Conservation (phyloP, 2,329 filamentous ascomycete genomes). For the Microsporum ferrugineum region DNA sequence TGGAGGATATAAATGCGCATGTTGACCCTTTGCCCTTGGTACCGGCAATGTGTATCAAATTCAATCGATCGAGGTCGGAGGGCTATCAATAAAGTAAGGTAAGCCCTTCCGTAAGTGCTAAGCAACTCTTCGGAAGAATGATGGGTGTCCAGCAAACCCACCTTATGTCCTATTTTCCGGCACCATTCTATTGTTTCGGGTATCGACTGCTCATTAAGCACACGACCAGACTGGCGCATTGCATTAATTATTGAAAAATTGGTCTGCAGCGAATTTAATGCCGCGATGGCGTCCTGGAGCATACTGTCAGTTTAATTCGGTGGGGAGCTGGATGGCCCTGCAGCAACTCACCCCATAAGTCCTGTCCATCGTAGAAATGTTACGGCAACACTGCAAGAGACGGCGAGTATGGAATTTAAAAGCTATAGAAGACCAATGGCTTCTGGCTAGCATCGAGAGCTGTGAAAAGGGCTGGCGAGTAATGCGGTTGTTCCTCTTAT, state of each 20-base stretch:
- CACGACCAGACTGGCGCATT: constrained; percentile 60
- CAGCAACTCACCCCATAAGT: constrained; percentile 9
- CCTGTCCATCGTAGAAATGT: constrained; percentile 10
- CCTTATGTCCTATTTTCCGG: constrained; percentile 61
- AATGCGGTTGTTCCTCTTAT: background rate
- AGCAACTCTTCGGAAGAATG: background rate
- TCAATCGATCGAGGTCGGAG: constrained; percentile 48
- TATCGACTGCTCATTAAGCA: constrained; percentile 62
- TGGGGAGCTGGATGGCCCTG: background rate
- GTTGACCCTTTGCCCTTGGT: constrained; percentile 93
- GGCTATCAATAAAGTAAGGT: constrained; percentile 34
- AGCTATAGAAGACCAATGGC: background rate
- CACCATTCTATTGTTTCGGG: constrained; percentile 76
- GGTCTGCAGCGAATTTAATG: constrained; percentile 65
- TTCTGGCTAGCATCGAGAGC: background rate
- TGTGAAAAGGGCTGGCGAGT: background rate
- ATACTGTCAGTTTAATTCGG: constrained; percentile 11
- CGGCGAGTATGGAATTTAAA: background rate
- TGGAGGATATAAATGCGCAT: constrained; percentile 69
- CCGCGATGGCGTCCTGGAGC: constrained; percentile 54
- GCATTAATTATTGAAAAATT: constrained; percentile 69
- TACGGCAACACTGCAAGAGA: background rate
- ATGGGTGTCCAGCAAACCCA: constrained; percentile 26
- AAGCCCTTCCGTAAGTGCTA: background rate
- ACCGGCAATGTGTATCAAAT: constrained; percentile 71